A percentile compares a stretch with the other conserved stretches of the same genome.
phyloP scores from a whole-genome alignment of 176 grass and related monocot genomes.

The Aegilops umbellulata region DNA sequence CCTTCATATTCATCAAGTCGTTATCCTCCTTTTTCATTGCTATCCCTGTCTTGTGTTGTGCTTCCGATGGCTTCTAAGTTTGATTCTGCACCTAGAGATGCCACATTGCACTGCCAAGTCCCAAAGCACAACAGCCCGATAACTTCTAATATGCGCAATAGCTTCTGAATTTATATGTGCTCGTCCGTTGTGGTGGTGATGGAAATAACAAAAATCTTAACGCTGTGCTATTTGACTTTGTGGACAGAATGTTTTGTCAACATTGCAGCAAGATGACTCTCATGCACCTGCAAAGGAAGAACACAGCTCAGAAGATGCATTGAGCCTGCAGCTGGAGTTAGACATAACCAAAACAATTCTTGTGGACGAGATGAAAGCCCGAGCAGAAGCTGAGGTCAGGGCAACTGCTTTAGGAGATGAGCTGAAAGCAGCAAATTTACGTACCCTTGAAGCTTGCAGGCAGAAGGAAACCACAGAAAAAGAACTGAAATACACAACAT shows the following conservation, averaged over 20 bases:
- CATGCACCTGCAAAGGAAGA: not conserved
- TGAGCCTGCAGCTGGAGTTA: slow-evolving; percentile 69
- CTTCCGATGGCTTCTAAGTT: not conserved
- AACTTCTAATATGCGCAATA: slow-evolving; percentile 1
- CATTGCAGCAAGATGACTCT: not conserved
- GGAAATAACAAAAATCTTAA: not conserved
- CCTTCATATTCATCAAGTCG: not conserved
- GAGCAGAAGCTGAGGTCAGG: slow-evolving; percentile 39
- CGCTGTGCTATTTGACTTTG: not conserved
- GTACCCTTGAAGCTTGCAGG: slow-evolving; percentile 22
- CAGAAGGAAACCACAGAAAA: slow-evolving; percentile 34
- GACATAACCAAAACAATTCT: slow-evolving; percentile 67
- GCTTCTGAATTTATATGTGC: not conserved
- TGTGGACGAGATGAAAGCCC: slow-evolving; percentile 51
- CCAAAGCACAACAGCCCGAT: not conserved
- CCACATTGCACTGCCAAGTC: not conserved
- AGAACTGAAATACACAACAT: slow-evolving; percentile 50
- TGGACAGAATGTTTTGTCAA: slow-evolving; percentile 22
- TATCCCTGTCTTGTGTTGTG: not conserved
- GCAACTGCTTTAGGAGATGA: slow-evolving; percentile 29
- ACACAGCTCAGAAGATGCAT: slow-evolving; percentile 23
- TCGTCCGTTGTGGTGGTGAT: not conserved
- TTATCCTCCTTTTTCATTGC: not conserved
- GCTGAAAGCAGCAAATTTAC: slow-evolving; percentile 36
- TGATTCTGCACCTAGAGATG: not conserved